Conservation (phyloP, 192 early-diverging fungal genomes). For the Mortierella antarctica region DNA sequence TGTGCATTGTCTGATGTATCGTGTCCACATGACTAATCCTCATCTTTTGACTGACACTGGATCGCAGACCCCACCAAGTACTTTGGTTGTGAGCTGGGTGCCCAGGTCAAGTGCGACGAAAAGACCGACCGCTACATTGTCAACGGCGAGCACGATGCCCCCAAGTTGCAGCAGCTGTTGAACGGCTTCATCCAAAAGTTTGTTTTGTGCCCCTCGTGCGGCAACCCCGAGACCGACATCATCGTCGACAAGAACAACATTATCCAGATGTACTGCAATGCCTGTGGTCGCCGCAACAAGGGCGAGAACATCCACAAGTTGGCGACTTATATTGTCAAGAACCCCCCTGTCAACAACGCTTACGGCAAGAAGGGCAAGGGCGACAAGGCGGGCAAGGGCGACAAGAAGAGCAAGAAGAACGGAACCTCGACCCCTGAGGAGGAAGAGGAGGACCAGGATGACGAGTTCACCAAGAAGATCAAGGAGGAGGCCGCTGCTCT, state of each 20-base stretch:
- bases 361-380: constrained; percentile 46
- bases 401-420: constrained; percentile 63
- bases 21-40: constrained; percentile 9
- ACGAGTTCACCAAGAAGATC: constrained; percentile 75
- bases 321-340: constrained; percentile 90
- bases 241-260: constrained; percentile 62
- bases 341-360: constrained; percentile 77
- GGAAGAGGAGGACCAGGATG: constrained; percentile 68
- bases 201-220: constrained; percentile 92
- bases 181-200: constrained; percentile 95
- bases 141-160: constrained; percentile 93
- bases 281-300: constrained; percentile 86
- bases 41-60: background rate
- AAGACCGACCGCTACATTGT: constrained; percentile 94
- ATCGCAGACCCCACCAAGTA: constrained; percentile 81
- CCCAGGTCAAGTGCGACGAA: constrained; percentile 90
- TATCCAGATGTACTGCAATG: constrained; percentile 84
- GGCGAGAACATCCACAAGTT: constrained; percentile 93
- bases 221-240: constrained; percentile 98
- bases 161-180: constrained; percentile 84
- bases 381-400: constrained; percentile 62
- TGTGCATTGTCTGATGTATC: background rate
- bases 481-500: constrained; percentile 76
- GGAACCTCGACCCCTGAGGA: constrained; percentile 56
- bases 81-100: constrained; percentile 97